phyloP scores from a whole-genome alignment of 441 rosid species.

The Pelargonium myrrhifolium region DNA sequence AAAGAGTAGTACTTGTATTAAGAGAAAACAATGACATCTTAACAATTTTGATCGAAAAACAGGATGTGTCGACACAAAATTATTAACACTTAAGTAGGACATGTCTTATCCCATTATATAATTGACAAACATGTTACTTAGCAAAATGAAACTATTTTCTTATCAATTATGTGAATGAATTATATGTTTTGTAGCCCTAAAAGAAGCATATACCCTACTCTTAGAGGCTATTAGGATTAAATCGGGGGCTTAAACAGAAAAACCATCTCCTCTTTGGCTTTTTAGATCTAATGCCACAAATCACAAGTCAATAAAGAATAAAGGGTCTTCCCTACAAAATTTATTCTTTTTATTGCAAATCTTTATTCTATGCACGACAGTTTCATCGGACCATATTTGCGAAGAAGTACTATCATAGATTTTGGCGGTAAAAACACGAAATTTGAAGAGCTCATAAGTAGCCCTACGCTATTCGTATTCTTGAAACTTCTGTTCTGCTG shows the following conservation, averaged over 20 bases:
- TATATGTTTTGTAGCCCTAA: slow-evolving; percentile 10
- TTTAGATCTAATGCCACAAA: slow-evolving; percentile 31
- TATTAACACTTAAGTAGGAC: background rate
- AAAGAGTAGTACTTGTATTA: too few species aligned
- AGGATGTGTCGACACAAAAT: slow-evolving; percentile 7
- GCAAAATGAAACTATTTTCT: slow-evolving; percentile 8
- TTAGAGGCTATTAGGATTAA: slow-evolving; percentile 9
- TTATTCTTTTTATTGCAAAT: background rate
- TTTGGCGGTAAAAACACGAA: too few species aligned
- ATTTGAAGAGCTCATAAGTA: too few species aligned
- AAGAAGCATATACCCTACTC: slow-evolving; percentile 15
- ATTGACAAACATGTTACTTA: background rate
- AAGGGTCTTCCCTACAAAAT: background rate
- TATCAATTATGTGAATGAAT: slow-evolving; percentile 12
- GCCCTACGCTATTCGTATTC: too few species aligned
- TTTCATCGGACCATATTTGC: too few species aligned
- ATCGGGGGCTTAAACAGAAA: slow-evolving; percentile 8
- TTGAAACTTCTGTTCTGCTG: too few species aligned
- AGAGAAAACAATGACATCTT: too few species aligned
- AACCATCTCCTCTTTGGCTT: slow-evolving; percentile 18
- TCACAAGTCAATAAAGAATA: slow-evolving; percentile 17
- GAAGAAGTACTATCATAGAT: too few species aligned
- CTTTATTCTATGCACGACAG: too few species aligned
- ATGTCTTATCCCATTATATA: background rate
- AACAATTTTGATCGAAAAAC: background rate